phyloP scores from a whole-genome alignment of 2,329 filamentous ascomycete species.

The Monilinia fructigena region DNA sequence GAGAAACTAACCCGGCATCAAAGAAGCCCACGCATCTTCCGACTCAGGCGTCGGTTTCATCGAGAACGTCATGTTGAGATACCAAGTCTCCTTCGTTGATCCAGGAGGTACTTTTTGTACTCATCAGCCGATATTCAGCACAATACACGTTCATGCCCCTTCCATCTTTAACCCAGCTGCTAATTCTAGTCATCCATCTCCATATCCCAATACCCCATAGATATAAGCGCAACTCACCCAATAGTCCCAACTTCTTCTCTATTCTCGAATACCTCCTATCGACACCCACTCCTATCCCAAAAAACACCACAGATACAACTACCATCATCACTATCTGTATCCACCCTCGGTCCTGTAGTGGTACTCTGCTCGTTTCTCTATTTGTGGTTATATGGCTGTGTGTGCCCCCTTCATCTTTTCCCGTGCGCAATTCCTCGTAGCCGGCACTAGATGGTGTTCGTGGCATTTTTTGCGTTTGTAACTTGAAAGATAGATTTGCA shows the following conservation, averaged over 20 bases:
- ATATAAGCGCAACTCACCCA: not conserved
- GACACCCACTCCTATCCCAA: not conserved
- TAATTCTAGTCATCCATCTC: not conserved
- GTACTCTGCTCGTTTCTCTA: not conserved
- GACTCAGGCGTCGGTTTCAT: constrained; percentile 15
- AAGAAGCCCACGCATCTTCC: constrained; percentile 20
- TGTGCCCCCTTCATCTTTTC: not conserved
- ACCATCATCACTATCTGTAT: not conserved
- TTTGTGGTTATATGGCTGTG: not conserved
- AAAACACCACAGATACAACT: not conserved
- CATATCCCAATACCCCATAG: not conserved
- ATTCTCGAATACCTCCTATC: not conserved
- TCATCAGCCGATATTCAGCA: not conserved
- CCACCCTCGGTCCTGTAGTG: not conserved
- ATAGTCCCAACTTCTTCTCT: not conserved
- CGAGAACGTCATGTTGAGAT: constrained; percentile 22
- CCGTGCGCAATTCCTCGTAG: not conserved
- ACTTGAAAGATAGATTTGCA: no score
- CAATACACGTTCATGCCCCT: not conserved
- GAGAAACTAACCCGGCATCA: constrained; percentile 16
- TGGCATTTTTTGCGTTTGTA: constrained; percentile 3
- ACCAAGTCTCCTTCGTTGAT: constrained; percentile 19
- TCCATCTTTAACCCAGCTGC: not conserved
- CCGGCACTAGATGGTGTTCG: not conserved
- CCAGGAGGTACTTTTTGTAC: constrained; percentile 10